Evolutionary conservation across 108 stramenopile genomes (phyloP), one percentile per base, ranked within the genome.

Genomic region (Chaetoceros muelleri): DNA sequence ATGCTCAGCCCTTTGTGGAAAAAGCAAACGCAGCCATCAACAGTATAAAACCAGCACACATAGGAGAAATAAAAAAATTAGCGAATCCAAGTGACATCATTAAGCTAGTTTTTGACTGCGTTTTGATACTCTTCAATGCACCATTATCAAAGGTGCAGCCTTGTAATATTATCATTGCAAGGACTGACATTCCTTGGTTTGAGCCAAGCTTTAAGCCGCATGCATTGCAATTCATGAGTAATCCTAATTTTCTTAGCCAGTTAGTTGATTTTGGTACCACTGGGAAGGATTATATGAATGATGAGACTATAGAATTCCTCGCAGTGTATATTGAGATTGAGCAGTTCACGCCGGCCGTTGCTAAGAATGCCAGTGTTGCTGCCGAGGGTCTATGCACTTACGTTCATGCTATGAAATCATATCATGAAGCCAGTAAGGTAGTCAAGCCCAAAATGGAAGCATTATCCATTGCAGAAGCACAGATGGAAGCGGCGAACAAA

Each of bases 371-470:
- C 0, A 87, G 85, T 28, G 71, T 65, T 0, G 94, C 94, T 30
- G 91, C 91, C 7, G 86, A 93, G 57, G 94, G 94, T 24, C 71
- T 95, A 51, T 91, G 91, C 53, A 87, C 78, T 21, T 95, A 86
- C 74, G 90, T 87, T 19, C 62, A 75, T 34, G 94, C 94, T 24
- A 95, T 95, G 94, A 83, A 81, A 61, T 79, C 46, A 51, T 95
- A 93, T 69, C 89, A 91, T 69, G 79, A 85, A 53, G 94, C 91
- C 2, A 85, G 85, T 59, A 93, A 93, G 67, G 87, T 93, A 61
- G 91, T 93, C n/a, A 93, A 93, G 61, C 94, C 94, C 24, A 93
- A 93, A 65, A 74, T 95, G 34, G 94, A 93, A 73, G 94, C 91
- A 10, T 77, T 95, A 7, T 62, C 67, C 17, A 58, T 93, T 16